Conservation (phyloP, 768 basidiomycete genomes). For the Tephrocybe sp. region DNA sequence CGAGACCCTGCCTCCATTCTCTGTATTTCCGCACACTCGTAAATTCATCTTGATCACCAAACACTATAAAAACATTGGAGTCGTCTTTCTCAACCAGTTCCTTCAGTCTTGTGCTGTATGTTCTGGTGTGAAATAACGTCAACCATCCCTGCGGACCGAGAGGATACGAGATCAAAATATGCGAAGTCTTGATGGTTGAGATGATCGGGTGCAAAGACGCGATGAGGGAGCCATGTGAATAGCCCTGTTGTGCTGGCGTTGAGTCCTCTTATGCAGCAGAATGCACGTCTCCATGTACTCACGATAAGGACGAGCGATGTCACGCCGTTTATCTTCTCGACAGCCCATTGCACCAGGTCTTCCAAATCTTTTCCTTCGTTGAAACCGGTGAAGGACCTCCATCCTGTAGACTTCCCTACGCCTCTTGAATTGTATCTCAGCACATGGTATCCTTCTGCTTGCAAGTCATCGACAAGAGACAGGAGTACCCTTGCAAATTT, state of each 20-base stretch:
- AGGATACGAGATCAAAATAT: constrained; percentile 78
- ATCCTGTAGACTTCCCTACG: constrained; percentile 72
- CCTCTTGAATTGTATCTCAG: constrained; percentile 78
- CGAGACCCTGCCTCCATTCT: constrained; percentile 49
- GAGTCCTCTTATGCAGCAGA: constrained; percentile 7
- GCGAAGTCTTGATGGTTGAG: constrained; percentile 51
- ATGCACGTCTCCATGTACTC: constrained; percentile 23
- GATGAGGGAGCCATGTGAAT: constrained; percentile 80
- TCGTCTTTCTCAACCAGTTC: constrained; percentile 44
- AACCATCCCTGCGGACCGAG: constrained; percentile 65
- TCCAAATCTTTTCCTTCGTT: constrained; percentile 71
- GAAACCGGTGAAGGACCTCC: constrained; percentile 71
- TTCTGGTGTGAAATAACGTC: constrained; percentile 62
- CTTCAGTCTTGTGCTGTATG: constrained; percentile 53
- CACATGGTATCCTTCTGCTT: constrained; percentile 51
- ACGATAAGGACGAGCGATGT: constrained; percentile 61
- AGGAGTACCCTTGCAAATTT: constrained; percentile 40
- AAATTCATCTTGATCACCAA: constrained; percentile 74
- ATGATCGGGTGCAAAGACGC: constrained; percentile 64
- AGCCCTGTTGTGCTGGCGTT: constrained; percentile 54
- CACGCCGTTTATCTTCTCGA: constrained; percentile 42
- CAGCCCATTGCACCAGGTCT: constrained; percentile 57
- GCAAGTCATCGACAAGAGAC: constrained; percentile 40
- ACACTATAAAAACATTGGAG: constrained; percentile 60
- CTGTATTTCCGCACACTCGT: constrained; percentile 56